Percentiles rank a stretch among this genome's conserved stretches.
These are phyloP conservation scores for Penicillium sp. DNA, from an alignment of 2,329 filamentous ascomycete genomes.

Conservation along the genomic window DNA sequence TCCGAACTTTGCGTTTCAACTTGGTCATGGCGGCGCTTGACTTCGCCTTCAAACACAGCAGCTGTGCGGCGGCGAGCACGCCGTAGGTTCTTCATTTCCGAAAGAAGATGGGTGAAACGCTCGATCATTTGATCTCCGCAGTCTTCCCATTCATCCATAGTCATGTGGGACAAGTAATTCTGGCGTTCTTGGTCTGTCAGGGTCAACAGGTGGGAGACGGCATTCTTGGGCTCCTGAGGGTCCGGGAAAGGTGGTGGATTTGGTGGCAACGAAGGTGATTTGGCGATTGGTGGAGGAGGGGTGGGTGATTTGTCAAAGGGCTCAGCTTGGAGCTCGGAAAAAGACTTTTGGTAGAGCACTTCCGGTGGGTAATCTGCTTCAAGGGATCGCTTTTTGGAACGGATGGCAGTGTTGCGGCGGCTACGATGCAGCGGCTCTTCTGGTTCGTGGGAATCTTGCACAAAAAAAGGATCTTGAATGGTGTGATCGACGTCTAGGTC, in stretches of 20 bases:
- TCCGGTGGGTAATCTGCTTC: conserved; percentile 49
- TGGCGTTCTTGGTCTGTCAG: conserved; percentile 41
- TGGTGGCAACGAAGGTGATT: conserved; percentile 19
- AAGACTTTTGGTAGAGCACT: conserved; percentile 45
- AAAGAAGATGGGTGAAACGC: conserved; percentile 51
- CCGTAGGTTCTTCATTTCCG: conserved; percentile 51
- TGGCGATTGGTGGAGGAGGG: conserved; percentile 21
- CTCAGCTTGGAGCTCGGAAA: conserved; percentile 49
- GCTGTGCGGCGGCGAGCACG: conserved; percentile 54
- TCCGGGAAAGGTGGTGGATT: conserved; percentile 18
- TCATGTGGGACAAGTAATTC: conserved; percentile 51
- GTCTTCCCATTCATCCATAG: conserved; percentile 58
- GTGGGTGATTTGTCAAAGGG: conserved; percentile 47
- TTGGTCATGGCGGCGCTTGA: conserved; percentile 51
- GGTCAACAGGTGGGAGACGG: conserved; percentile 36
- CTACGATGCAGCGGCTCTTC: conserved; percentile 12
- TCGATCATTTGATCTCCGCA: conserved; percentile 60
- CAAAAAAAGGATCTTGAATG: conserved; percentile 31
- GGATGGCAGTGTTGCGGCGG: conserved; percentile 23
- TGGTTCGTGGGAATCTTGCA: conserved; percentile 12
- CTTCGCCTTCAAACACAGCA: conserved; percentile 52
- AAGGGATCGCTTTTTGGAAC: conserved; percentile 29
- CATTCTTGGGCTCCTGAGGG: conserved; percentile 28
- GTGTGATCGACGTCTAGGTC: conserved; percentile 29
- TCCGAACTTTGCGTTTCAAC: conserved; percentile 50